Conservation (phyloP, 2,329 filamentous ascomycete genomes). For the Berkeleyomyces rouxiae region DNA sequence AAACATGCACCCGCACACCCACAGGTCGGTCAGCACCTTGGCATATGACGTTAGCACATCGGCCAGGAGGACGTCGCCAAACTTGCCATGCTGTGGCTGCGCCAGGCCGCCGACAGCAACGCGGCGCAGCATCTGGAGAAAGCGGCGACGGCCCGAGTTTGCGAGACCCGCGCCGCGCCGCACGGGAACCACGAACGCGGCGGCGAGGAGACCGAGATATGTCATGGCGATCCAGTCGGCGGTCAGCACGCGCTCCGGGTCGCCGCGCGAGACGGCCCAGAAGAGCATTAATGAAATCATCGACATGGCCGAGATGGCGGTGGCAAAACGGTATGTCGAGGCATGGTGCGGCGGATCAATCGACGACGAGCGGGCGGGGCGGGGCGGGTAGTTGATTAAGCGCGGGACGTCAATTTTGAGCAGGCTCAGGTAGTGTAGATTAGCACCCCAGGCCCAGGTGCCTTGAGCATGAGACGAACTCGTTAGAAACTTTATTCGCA, state of each 20-base stretch:
- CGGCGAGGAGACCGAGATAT: slow-evolving; percentile 56
- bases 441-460: slow-evolving; percentile 88
- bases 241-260: slow-evolving; percentile 49
- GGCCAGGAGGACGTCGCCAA: slow-evolving; percentile 82
- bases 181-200: slow-evolving; percentile 57
- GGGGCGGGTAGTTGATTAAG: slow-evolving; percentile 71
- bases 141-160: slow-evolving; percentile 53
- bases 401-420: slow-evolving; percentile 74
- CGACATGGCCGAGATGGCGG: slow-evolving; percentile 56
- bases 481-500: neutral
- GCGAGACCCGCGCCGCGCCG: slow-evolving; percentile 36
- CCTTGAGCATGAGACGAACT: slow-evolving; percentile 31
- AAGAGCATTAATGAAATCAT: slow-evolving; percentile 59
- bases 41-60: slow-evolving; percentile 92
- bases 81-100: slow-evolving; percentile 74
- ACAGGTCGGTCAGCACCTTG: slow-evolving; percentile 79
- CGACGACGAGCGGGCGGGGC: slow-evolving; percentile 53
- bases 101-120: slow-evolving; percentile 76
- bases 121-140: slow-evolving; percentile 59
- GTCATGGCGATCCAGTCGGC: slow-evolving; percentile 79
- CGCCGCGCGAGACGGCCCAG: slow-evolving; percentile 63
- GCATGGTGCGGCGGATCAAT: slow-evolving; percentile 59
- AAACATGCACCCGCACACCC: slow-evolving; percentile 85
- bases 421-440: slow-evolving; percentile 70
- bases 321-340: slow-evolving; percentile 74